These are phyloP conservation scores for Blastobotrys peoriensis DNA, from an alignment of 805 yeast genomes.

Conservation along the genomic window DNA sequence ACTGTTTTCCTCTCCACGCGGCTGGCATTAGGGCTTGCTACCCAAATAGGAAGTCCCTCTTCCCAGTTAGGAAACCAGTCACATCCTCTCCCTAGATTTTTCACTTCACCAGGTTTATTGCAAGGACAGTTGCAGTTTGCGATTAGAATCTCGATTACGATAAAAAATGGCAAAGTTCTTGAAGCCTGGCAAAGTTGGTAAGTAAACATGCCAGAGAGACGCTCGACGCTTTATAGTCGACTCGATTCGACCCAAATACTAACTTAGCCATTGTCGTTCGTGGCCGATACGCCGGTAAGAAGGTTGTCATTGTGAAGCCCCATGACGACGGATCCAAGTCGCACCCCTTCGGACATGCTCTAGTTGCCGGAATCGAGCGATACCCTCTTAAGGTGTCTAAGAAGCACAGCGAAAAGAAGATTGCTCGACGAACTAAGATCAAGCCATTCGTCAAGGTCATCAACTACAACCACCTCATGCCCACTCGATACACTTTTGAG, in stretches of 20 bases:
- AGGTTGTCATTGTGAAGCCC: conserved; percentile 97
- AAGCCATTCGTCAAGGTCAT: conserved; percentile 98
- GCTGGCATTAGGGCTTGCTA: too few species aligned
- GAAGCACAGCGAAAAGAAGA: conserved; percentile 91
- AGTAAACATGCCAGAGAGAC: conserved; percentile 36
- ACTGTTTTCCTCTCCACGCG: too few species aligned
- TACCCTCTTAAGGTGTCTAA: conserved; percentile 96
- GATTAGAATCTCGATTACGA: conserved; percentile 5
- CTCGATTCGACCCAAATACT: background rate
- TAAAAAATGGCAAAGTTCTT: conserved; percentile 90
- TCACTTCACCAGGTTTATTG: background rate
- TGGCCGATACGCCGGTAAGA: conserved; percentile 99
- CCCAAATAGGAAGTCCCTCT: too few species aligned
- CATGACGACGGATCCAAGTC: conserved; percentile 98
- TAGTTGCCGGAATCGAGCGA: conserved; percentile 99
- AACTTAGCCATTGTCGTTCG: conserved; percentile 90
- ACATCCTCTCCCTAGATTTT: background rate
- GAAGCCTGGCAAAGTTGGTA: conserved; percentile 99
- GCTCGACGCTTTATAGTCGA: background rate
- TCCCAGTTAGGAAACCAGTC: conserved; percentile 21
- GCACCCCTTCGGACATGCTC: conserved; percentile 98
- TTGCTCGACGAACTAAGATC: conserved; percentile 94
- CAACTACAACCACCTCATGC: conserved; percentile 99
- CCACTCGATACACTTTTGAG: conserved; percentile 98
- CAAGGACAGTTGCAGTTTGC: conserved; percentile 6